Evolutionary conservation across 2,329 filamentous ascomycete genomes (phyloP).

Genomic region (Aspergillus clavatus): DNA sequence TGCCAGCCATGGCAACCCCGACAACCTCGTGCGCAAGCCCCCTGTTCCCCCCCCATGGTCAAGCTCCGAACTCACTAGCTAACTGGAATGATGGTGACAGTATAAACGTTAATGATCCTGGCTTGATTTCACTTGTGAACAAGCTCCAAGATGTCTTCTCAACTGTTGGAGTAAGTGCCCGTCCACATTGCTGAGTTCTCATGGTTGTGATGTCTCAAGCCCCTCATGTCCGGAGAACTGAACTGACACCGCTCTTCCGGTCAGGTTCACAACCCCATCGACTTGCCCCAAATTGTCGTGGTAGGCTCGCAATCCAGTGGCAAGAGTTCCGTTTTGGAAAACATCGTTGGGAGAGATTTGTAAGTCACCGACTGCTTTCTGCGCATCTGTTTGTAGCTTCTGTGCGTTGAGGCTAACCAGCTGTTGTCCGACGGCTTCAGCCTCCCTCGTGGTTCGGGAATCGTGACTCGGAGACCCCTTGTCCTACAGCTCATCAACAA

Average conservation of each 20-base stretch:
- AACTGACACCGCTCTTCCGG: slow-evolving; percentile 27
- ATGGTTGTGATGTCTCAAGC: slow-evolving; percentile 3
- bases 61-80: slow-evolving; percentile 17
- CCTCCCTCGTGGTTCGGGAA: slow-evolving; percentile 93
- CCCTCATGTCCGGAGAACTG: slow-evolving; percentile 7
- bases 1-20: slow-evolving; percentile 43
- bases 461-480: slow-evolving; percentile 91
- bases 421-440: slow-evolving; percentile 44
- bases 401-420: slow-evolving; percentile 21
- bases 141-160: slow-evolving; percentile 99
- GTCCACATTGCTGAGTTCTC: slow-evolving; percentile 1
- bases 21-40: slow-evolving; percentile 40
- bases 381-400: slow-evolving; percentile 1
- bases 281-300: slow-evolving; percentile 95
- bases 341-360: slow-evolving; percentile 99
- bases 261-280: slow-evolving; percentile 96
- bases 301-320: slow-evolving; percentile 98
- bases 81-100: slow-evolving; percentile 38
- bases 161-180: slow-evolving; percentile 71
- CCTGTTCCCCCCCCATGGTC: slow-evolving; percentile 22
- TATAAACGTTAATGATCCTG: slow-evolving; percentile 68
- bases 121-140: slow-evolving; percentile 81
- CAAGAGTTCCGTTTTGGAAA: slow-evolving; percentile 98
- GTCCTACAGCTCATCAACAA: slow-evolving; percentile 98
- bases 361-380: slow-evolving; percentile 53